Percentiles rank a stretch among this genome's conserved stretches.
phyloP scores from a whole-genome alignment of 331 rosid species.

The Arachis monticola region DNA sequence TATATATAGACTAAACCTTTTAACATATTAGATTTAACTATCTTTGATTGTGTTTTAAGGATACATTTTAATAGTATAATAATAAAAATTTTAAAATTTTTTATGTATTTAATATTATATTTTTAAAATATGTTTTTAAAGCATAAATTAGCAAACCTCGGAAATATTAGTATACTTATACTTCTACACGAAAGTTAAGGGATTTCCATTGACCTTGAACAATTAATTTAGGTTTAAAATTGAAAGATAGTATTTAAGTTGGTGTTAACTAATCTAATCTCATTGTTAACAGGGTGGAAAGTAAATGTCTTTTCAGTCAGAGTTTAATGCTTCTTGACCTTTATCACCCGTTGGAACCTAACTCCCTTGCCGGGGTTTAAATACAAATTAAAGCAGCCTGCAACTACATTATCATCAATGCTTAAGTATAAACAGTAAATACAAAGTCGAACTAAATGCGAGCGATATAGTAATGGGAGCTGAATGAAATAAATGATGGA shows the following conservation, averaged over 20 bases:
- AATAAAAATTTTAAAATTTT: no score
- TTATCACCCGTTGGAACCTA: constrained; percentile 28
- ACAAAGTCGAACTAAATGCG: constrained; percentile 28
- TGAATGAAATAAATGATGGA: not conserved
- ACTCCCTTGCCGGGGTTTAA: constrained; percentile 26
- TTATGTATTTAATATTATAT: no score
- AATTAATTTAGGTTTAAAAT: not conserved
- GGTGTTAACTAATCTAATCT: not conserved
- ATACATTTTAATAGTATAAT: no score
- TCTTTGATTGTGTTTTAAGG: no score
- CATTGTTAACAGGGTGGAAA: constrained; percentile 1
- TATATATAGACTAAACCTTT: no score
- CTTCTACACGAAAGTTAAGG: no score
- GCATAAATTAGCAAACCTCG: no score
- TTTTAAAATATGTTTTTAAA: no score
- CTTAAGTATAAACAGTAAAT: constrained; percentile 33
- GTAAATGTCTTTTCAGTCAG: constrained; percentile 3
- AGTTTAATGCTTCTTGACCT: constrained; percentile 37
- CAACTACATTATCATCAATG: constrained; percentile 39
- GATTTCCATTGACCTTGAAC: not conserved
- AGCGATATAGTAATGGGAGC: constrained; percentile 27
- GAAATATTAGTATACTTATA: no score
- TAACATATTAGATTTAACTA: no score
- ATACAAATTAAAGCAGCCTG: constrained; percentile 37
- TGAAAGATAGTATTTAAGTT: no score